phyloP scores from a whole-genome alignment of 179 eudicot genomes.

The Corrigiola litoralis region DNA sequence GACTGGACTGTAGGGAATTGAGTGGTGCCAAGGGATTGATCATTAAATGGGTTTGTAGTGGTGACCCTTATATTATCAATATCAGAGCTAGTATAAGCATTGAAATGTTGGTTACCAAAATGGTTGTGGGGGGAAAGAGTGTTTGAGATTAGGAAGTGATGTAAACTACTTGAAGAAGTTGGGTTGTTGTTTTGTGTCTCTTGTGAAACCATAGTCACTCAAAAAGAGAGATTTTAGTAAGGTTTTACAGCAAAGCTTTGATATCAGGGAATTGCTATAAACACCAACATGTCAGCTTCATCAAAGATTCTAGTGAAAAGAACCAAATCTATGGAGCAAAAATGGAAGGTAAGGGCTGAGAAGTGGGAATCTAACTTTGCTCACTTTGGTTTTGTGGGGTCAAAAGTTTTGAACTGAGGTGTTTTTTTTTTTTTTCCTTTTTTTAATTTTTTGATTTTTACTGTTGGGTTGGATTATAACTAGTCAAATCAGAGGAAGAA shows the following conservation, averaged over 20 bases:
- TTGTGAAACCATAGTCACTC: slow-evolving; percentile 60
- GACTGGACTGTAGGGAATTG: slow-evolving; percentile 38
- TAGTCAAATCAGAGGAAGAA: background rate
- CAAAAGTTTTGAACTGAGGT: background rate
- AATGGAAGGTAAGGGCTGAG: slow-evolving; percentile 17
- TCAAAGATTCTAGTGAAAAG: slow-evolving; percentile 44
- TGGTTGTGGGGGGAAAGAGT: slow-evolving; percentile 42
- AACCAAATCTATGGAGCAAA: slow-evolving; percentile 35
- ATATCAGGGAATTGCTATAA: slow-evolving; percentile 27
- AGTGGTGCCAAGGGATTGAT: slow-evolving; percentile 25
- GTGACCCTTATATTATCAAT: slow-evolving; percentile 13
- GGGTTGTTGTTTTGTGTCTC: slow-evolving; percentile 35
- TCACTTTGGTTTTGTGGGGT: slow-evolving; percentile 29
- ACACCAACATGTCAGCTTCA: slow-evolving; percentile 44
- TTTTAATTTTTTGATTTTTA: background rate
- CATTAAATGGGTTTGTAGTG: slow-evolving; percentile 19
- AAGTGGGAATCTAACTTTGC: slow-evolving; percentile 34
- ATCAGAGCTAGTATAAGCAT: slow-evolving; percentile 36
- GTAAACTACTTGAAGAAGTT: slow-evolving; percentile 47
- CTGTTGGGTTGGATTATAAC: background rate
- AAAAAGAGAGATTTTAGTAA: slow-evolving; percentile 10
- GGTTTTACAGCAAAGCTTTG: slow-evolving; percentile 15
- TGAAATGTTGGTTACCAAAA: slow-evolving; percentile 47
- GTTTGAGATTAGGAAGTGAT: slow-evolving; percentile 54
- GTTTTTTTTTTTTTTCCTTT: background rate